phyloP scores from a whole-genome alignment of 78 protist species.

The Cavenderia fasciculata region DNA sequence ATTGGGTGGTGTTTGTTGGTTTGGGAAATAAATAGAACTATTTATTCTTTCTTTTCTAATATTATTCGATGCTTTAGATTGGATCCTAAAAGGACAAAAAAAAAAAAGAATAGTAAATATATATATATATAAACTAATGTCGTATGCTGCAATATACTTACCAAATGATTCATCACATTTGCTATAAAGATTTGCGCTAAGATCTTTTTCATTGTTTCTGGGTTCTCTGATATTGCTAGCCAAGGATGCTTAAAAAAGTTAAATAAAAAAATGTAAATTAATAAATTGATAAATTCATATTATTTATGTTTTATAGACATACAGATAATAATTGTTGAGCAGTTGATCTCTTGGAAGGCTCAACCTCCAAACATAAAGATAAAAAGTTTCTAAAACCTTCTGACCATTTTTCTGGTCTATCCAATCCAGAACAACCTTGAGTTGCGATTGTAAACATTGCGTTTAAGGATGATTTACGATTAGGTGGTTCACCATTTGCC shows the following conservation, averaged over 20 bases:
- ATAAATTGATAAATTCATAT: too few relatives aligned
- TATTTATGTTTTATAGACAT: neutral
- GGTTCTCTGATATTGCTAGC: constrained; percentile 51
- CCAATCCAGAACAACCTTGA: constrained; percentile 47
- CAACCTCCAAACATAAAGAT: constrained; percentile 54
- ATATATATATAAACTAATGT: too few relatives aligned
- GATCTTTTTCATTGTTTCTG: constrained; percentile 75
- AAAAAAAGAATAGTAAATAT: too few relatives aligned
- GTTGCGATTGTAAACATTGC: constrained; percentile 79
- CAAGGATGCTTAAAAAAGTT: constrained; percentile 31
- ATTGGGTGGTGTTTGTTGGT: too few relatives aligned
- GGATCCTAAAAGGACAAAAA: too few relatives aligned
- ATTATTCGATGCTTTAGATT: too few relatives aligned
- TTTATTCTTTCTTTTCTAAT: too few relatives aligned
- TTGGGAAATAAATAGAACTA: too few relatives aligned
- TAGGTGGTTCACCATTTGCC: constrained; percentile 79
- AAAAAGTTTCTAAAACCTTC: constrained; percentile 34
- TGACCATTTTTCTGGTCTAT: constrained; percentile 58
- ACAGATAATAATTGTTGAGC: constrained; percentile 66
- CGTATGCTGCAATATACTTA: too few relatives aligned
- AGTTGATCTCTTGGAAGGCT: constrained; percentile 66
- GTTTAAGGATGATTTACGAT: constrained; percentile 59
- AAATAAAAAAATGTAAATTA: neutral
- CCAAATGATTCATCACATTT: constrained; percentile 67
- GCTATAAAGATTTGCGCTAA: constrained; percentile 71